Evolutionary conservation across 768 basidiomycete species (phyloP), one percentile per base, ranked within the genome.

Genomic region (Tulasnella calospora): DNA sequence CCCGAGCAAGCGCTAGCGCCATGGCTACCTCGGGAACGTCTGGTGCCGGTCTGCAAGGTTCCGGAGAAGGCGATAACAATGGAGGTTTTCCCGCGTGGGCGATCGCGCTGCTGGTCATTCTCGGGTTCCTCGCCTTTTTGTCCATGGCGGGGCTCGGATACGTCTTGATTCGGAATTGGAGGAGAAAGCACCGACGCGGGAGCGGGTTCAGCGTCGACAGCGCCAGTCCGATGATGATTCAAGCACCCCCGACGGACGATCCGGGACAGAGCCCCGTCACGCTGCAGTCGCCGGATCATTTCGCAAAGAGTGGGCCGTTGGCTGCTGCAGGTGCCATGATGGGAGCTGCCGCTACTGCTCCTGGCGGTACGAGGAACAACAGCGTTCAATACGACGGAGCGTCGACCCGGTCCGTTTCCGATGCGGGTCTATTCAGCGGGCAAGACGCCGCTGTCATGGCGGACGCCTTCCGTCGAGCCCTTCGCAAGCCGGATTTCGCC

Each of bases 391-490:
- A 72, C 71, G 93, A 94, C 82, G 93, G 90, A 21, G 92, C 90
- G 71, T 94, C 93, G 71, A 90, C 90, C 9, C 89, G 90, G 71
- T 92, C 91, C 30, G 40, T 87, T 89, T 71, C 77, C 21, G 90
- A 91, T 76, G 86, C 89, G 61, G 92, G 89, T 15, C 92, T 90
- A 13, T 92, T 96, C 84, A 92, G 91, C 69, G 91, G 90, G 27
- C 91, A 92, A 30, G 95, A 97, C 84, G 95, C 95, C 75, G 94
- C 93, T 51, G 93, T 95, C 83, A 94, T 96, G 90, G 94, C 95
- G 55, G 92, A 94, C 85, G 95, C 95, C 8, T 97, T 96, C 85
- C 88, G 95, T 82, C 90, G 92, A 83, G 93, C 92, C 80, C 86
- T 97, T 82, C 88, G 95, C 83, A 95, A 95, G 83, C 95, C 95